phyloP scores from a whole-genome alignment of 306 rosid species.

The Fragaria ananassa region DNA sequence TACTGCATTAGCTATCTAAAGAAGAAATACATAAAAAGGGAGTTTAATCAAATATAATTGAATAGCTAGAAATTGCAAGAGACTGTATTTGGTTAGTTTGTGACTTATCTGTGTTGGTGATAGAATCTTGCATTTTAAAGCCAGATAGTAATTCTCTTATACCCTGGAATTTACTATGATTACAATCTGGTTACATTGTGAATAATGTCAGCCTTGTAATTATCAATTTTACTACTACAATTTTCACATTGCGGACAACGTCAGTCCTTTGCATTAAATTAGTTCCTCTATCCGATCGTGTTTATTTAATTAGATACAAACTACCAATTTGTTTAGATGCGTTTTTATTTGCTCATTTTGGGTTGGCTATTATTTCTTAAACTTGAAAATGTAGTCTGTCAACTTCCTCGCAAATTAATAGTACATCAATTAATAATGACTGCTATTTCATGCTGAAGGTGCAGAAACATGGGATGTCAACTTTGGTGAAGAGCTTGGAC shows the following conservation, averaged over 20 bases:
- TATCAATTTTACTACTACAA: not conserved
- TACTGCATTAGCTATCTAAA: not conserved
- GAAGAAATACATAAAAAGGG: not conserved
- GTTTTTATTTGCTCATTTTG: not conserved
- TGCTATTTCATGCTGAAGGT: slow-evolving; percentile 3
- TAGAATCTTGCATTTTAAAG: not conserved
- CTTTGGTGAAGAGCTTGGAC: slow-evolving; percentile 17
- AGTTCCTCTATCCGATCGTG: not conserved
- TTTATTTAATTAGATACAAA: not conserved
- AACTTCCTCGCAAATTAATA: not conserved
- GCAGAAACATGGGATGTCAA: slow-evolving; percentile 26
- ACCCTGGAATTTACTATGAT: not conserved
- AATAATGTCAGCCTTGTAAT: not conserved
- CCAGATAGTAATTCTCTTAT: not conserved
- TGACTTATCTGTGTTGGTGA: not conserved
- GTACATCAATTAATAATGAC: not conserved
- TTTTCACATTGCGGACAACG: not conserved
- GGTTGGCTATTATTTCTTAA: not conserved
- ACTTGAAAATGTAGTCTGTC: not conserved
- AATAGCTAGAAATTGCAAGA: not conserved
- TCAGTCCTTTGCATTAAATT: not conserved
- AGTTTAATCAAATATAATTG: not conserved
- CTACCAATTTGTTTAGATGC: not conserved
- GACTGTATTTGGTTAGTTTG: not conserved
- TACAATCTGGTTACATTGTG: not conserved